Conservation (phyloP, 2,329 filamentous ascomycete species). For the Phoma sp. region DNA sequence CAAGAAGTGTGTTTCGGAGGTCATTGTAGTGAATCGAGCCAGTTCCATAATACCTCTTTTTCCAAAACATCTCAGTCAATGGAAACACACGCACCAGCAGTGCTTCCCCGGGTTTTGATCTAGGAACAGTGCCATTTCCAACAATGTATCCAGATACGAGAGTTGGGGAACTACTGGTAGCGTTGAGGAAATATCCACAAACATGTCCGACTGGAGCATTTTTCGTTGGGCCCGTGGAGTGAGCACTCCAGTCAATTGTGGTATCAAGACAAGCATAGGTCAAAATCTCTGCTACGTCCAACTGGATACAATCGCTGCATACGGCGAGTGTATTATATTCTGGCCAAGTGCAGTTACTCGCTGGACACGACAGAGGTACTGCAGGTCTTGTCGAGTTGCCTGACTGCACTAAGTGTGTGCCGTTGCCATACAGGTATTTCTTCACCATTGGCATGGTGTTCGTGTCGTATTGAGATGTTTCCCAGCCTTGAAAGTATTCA, state of each 20-base stretch:
- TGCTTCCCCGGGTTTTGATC: slow-evolving; percentile 8
- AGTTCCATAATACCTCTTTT: slow-evolving; percentile 9
- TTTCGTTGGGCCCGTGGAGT: slow-evolving; percentile 4
- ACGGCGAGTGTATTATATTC: slow-evolving; percentile 33
- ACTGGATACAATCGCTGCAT: slow-evolving; percentile 28
- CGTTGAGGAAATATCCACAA: slow-evolving; percentile 38
- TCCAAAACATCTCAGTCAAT: slow-evolving; percentile 1
- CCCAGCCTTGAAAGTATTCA: not conserved
- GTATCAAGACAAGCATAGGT: slow-evolving; percentile 23
- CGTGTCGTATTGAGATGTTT: not conserved
- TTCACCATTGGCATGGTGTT: not conserved
- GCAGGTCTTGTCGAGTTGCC: slow-evolving; percentile 35
- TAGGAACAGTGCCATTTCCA: not conserved
- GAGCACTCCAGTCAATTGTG: slow-evolving; percentile 25
- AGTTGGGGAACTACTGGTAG: slow-evolving; percentile 17
- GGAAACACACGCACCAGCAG: slow-evolving; percentile 22
- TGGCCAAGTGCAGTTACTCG: slow-evolving; percentile 40
- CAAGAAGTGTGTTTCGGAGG: slow-evolving; percentile 10
- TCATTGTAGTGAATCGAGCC: slow-evolving; percentile 29
- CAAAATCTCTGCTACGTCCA: slow-evolving; percentile 23
- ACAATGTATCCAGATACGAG: slow-evolving; percentile 29
- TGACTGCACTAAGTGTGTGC: slow-evolving; percentile 24
- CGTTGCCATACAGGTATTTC: slow-evolving; percentile 24
- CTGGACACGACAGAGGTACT: slow-evolving; percentile 36
- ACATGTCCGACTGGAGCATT: not conserved